Evolutionary conservation across 2,329 filamentous ascomycete species (phyloP).

Genomic region (Chaetomiaceae sp.): DNA sequence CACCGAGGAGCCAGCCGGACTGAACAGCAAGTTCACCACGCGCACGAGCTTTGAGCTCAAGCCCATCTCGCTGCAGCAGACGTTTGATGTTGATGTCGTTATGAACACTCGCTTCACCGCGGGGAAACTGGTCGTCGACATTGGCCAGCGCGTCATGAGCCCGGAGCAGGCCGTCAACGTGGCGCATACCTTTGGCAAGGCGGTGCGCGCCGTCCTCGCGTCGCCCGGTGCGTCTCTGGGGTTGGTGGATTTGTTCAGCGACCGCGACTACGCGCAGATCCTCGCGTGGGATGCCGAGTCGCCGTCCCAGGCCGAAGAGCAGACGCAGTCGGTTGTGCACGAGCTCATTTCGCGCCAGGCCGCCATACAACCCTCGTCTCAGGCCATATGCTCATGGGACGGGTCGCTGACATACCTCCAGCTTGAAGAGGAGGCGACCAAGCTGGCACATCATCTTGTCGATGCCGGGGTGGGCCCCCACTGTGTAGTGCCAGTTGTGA

Average conservation of each 20-base stretch:
- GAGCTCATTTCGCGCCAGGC: conserved; percentile 39
- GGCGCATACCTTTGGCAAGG: conserved; percentile 47
- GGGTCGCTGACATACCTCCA: conserved; percentile 39
- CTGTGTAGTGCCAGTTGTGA: conserved; percentile 57
- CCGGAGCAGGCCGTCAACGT: conserved; percentile 42
- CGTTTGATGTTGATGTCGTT: conserved; percentile 42
- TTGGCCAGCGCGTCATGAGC: conserved; percentile 39
- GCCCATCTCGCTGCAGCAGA: conserved; percentile 36
- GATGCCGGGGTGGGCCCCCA: conserved; percentile 45
- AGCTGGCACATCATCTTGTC: conserved; percentile 41
- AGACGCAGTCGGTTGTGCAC: conserved; percentile 39
- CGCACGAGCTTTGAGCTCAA: conserved; percentile 28
- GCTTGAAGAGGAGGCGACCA: conserved; percentile 33
- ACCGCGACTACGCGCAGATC: conserved; percentile 49
- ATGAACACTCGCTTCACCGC: conserved; percentile 39
- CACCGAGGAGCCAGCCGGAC: conserved; percentile 34
- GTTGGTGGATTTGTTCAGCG: conserved; percentile 48
- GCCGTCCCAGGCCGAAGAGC: conserved; percentile 33
- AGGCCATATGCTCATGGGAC: conserved; percentile 41
- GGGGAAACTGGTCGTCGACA: conserved; percentile 37
- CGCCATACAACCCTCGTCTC: conserved; percentile 32
- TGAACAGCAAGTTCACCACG: conserved; percentile 30
- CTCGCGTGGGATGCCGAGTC: conserved; percentile 45
- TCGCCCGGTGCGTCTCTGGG: conserved; percentile 37
- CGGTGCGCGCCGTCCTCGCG: conserved; percentile 44